A percentile compares a stretch with the other conserved stretches of the same genome.
Conservation (phyloP, 495 filamentous ascomycete species). For the Xanthoparmelia taractica region DNA sequence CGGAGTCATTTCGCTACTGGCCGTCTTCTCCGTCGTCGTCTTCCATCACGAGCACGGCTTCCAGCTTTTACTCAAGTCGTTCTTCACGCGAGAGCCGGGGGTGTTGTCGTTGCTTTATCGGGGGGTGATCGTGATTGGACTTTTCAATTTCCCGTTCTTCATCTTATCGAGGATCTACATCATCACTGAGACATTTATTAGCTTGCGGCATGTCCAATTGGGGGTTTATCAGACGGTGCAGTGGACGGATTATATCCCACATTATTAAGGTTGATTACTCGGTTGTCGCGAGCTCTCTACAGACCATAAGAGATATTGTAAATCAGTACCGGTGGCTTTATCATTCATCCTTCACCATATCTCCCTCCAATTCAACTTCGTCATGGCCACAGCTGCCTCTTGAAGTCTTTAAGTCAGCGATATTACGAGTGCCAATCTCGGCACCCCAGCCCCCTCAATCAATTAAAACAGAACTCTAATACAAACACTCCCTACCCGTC, state of each 20-base stretch:
- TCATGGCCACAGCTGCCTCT: no score
- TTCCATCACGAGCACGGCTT: background rate
- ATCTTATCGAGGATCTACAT: conserved; percentile 5
- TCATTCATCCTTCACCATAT: background rate
- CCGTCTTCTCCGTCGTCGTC: conserved; percentile 5
- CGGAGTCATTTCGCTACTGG: conserved; percentile 11
- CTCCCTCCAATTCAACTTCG: no score
- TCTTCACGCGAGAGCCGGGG: background rate
- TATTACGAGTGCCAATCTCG: no score
- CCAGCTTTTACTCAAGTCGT: background rate
- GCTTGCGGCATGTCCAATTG: conserved; percentile 4
- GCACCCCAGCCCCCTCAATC: no score
- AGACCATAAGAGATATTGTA: background rate
- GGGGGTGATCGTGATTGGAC: background rate
- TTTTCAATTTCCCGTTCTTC: background rate
- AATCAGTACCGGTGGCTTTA: background rate
- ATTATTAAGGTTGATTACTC: background rate
- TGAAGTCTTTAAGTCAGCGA: no score
- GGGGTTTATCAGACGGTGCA: conserved; percentile 18
- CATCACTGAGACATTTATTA: conserved; percentile 14
- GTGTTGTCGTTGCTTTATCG: conserved; percentile 3
- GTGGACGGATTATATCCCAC: conserved; percentile 12
- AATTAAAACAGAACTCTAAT: no score
- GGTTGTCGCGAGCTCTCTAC: no score
- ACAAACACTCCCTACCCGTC: no score